Evolutionary conservation across 2,329 filamentous ascomycete genomes (phyloP).

Genomic region (Monosporascus sp.): DNA sequence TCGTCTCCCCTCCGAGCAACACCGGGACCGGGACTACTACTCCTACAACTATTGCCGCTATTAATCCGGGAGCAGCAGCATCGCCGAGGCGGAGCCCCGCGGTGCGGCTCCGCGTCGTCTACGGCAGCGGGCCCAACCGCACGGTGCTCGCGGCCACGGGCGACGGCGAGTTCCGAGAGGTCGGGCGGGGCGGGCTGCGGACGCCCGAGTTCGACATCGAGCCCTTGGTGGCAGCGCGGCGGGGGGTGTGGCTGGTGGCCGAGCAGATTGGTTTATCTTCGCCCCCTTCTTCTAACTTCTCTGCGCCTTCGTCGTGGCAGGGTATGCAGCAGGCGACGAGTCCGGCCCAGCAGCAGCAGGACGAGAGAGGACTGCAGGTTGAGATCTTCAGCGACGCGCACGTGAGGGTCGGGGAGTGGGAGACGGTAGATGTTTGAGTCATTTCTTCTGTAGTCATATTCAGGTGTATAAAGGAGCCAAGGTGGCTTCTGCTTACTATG

Average conservation of each 20-base stretch:
- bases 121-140: constrained; percentile 51
- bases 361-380: constrained; percentile 41
- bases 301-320: constrained; percentile 6
- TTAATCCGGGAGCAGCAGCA: neutral
- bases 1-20: constrained; percentile 29
- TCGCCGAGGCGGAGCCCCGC: constrained; percentile 26
- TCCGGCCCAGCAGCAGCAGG: neutral
- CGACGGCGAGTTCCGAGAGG: constrained; percentile 69
- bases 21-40: neutral
- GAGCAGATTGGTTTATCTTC: constrained; percentile 58
- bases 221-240: constrained; percentile 49
- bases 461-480: no score
- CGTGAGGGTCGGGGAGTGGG: constrained; percentile 39
- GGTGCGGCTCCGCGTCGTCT: constrained; percentile 65
- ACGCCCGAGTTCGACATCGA: constrained; percentile 71
- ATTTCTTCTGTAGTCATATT: no score
- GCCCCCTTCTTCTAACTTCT: constrained; percentile 36
- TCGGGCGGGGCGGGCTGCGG: constrained; percentile 54
- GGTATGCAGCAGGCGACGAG: neutral
- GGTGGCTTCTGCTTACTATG: no score
- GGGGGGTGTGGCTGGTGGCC: constrained; percentile 73
- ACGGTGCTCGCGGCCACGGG: constrained; percentile 56
- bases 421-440: constrained; percentile 21
- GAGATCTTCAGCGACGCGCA: constrained; percentile 47
- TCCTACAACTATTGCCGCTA: neutral